Conservation (phyloP, 768 basidiomycete species). For the Pulveroboletus sp. region DNA sequence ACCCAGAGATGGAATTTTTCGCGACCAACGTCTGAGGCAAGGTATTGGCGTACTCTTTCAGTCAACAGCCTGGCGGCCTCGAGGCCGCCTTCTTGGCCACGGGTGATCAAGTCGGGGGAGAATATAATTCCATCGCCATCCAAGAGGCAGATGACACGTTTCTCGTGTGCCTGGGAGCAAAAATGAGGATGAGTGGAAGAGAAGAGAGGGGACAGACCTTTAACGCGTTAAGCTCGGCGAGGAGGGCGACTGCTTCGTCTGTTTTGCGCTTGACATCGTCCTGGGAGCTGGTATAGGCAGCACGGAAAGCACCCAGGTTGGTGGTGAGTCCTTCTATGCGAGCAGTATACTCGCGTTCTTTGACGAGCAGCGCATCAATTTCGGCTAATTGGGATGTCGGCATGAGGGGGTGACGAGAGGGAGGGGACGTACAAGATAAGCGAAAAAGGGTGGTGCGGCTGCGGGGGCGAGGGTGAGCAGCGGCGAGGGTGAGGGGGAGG, state of each 20-base stretch:
- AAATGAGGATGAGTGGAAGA: not conserved
- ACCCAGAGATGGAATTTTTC: slow-evolving; percentile 50
- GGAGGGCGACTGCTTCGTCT: slow-evolving; percentile 10
- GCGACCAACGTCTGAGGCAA: slow-evolving; percentile 18
- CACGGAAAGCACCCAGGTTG: slow-evolving; percentile 21
- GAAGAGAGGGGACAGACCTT: slow-evolving; percentile 16
- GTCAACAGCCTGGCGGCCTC: slow-evolving; percentile 47
- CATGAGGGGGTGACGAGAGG: not conserved
- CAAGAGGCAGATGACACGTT: slow-evolving; percentile 43
- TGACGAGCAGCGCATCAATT: slow-evolving; percentile 23
- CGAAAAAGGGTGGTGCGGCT: slow-evolving; percentile 6
- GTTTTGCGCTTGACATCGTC: slow-evolving; percentile 15
- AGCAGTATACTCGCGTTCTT: slow-evolving; percentile 18
- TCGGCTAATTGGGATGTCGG: slow-evolving; percentile 20
- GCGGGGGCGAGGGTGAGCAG: not conserved
- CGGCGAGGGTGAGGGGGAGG: accelerated
- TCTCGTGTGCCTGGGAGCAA: slow-evolving; percentile 22
- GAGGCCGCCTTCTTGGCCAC: slow-evolving; percentile 56
- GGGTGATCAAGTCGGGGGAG: slow-evolving; percentile 43
- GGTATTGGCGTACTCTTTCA: slow-evolving; percentile 24
- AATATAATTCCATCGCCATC: slow-evolving; percentile 68
- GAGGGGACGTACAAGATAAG: slow-evolving; percentile 5
- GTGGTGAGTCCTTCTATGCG: slow-evolving; percentile 24
- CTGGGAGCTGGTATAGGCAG: slow-evolving; percentile 24
- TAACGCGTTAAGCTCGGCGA: slow-evolving; percentile 25